phyloP scores from a whole-genome alignment of 169 alveolate genomes.

The Amoebophrya sp. region DNA sequence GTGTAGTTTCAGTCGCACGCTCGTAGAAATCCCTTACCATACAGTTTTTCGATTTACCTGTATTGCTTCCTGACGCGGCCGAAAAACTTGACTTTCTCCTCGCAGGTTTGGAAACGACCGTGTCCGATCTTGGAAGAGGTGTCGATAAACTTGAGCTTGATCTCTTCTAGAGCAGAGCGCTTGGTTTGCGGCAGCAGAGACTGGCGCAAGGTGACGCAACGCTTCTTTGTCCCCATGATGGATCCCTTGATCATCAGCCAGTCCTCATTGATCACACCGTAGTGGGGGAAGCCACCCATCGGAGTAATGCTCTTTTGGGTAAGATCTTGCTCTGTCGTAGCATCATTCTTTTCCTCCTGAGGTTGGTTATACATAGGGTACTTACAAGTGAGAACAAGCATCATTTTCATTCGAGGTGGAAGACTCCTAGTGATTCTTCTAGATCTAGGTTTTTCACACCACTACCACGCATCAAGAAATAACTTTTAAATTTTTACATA shows the following conservation, averaged over 20 bases:
- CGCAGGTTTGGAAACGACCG: conserved; percentile 99
- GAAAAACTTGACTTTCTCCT: conserved; percentile 94
- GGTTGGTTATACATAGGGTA: conserved; percentile 45
- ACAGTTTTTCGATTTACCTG: conserved; percentile 45
- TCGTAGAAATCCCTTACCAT: no score
- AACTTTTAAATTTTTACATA: no score
- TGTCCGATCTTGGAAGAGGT: conserved; percentile 99
- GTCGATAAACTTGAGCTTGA: conserved; percentile 97
- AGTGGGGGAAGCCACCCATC: conserved; percentile 98
- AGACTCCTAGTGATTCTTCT: not conserved
- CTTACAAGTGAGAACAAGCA: not conserved
- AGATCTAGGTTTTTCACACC: not conserved
- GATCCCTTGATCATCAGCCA: conserved; percentile 98
- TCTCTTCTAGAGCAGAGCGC: conserved; percentile 86
- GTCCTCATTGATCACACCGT: conserved; percentile 97
- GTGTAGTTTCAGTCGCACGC: no score
- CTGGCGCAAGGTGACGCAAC: conserved; percentile 93
- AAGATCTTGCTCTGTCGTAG: conserved; percentile 94
- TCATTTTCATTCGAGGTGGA: not conserved
- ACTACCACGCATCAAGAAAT: no score
- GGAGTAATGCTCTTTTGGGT: conserved; percentile 98
- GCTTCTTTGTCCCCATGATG: conserved; percentile 95
- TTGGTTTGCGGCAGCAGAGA: conserved; percentile 83
- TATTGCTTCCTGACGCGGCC: conserved; percentile 61
- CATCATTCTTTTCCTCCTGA: conserved; percentile 83